Percentiles rank a stretch among this genome's conserved stretches.
Evolutionary conservation across 1,284 basidiomycete species (phyloP).

Genomic region (Ustilago crameri): DNA sequence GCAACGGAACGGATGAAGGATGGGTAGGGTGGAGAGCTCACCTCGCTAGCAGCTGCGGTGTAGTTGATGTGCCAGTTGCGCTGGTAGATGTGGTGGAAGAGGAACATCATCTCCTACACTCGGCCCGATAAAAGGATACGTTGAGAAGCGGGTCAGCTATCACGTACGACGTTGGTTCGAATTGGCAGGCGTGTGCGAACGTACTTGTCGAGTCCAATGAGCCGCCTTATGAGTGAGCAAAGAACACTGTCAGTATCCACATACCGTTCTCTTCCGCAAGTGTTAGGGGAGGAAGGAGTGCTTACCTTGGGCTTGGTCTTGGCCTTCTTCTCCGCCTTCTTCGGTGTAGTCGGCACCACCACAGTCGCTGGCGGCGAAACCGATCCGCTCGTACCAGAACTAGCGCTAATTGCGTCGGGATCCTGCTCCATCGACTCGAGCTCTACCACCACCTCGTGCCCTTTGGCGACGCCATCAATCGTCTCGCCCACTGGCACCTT

Average conservation of each 20-base stretch:
- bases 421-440: background rate
- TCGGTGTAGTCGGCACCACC: background rate
- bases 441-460: slow-evolving; percentile 1
- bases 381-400: no score
- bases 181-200: no score
- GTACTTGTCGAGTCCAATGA: slow-evolving; percentile 6
- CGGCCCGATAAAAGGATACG: no score
- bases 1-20: background rate
- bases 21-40: background rate
- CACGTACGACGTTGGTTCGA: no score
- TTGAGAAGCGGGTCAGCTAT: no score
- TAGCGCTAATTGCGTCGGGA: no score
- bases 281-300: background rate
- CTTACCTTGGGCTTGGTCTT: slow-evolving; percentile 8
- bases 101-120: slow-evolving; percentile 20
- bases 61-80: slow-evolving; percentile 11
- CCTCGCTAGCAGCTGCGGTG: slow-evolving; percentile 9
- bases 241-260: no score
- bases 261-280: no score
- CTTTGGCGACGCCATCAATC: background rate
- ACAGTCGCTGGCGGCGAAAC: no score
- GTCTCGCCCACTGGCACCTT: background rate
- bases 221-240: background rate
- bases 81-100: slow-evolving; percentile 19
- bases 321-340: background rate